Conservation (phyloP, 2,329 filamentous ascomycete species). For the Neonectria ditissima region DNA sequence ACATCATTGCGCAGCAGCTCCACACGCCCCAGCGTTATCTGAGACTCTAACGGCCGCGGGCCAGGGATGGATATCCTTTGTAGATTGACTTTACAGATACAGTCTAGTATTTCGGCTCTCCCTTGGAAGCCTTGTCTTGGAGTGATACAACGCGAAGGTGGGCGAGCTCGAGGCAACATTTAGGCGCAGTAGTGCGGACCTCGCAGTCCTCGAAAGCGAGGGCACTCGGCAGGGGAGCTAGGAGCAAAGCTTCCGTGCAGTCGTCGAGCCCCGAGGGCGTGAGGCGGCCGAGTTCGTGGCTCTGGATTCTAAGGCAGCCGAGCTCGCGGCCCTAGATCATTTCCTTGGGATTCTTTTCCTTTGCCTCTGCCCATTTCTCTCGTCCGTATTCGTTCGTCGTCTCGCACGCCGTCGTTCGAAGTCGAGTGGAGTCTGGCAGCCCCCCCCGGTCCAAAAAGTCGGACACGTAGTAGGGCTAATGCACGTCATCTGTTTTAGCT, state of each 20-base stretch:
- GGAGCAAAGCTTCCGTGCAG: neutral
- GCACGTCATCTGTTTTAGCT: constrained; percentile 19
- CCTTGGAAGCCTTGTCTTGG: neutral
- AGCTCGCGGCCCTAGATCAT: too few relatives aligned
- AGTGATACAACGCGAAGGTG: neutral
- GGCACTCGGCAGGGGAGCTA: neutral
- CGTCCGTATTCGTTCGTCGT: neutral
- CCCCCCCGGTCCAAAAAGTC: constrained; percentile 29
- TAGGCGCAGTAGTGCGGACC: neutral
- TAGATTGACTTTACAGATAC: neutral
- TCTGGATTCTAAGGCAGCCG: too few relatives aligned
- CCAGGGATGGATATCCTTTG: neutral
- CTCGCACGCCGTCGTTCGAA: neutral
- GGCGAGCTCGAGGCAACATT: neutral
- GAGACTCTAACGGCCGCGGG: neutral
- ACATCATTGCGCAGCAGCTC: neutral
- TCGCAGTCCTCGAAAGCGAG: neutral
- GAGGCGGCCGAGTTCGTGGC: neutral
- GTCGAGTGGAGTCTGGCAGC: constrained; percentile 6
- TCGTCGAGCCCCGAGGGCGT: neutral
- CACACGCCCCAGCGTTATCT: neutral
- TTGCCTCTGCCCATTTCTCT: too few relatives aligned
- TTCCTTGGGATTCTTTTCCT: too few relatives aligned
- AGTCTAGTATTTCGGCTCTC: neutral
- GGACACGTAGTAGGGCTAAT: constrained; percentile 24